Conservation (phyloP, 176 grass and related monocot genomes). For the Miscanthus lutarioriparius region DNA sequence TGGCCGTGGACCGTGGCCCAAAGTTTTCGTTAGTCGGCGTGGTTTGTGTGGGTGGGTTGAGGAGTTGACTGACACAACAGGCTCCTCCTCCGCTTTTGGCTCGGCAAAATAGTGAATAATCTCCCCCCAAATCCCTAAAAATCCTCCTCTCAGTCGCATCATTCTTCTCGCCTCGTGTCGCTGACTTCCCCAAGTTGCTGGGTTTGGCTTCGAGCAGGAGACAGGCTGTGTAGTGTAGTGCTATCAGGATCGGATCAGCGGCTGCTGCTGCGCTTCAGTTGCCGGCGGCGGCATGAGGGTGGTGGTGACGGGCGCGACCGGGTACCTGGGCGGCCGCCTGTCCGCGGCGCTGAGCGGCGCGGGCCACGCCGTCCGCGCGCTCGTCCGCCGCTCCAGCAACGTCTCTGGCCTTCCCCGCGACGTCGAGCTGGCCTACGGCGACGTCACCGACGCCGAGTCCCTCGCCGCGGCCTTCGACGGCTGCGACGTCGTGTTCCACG, state of each 20-base stretch:
- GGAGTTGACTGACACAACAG: not conserved
- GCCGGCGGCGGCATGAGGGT: slow-evolving; percentile 47
- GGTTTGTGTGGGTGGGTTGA: not conserved
- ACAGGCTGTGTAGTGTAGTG: not conserved
- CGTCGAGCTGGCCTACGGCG: slow-evolving; percentile 70
- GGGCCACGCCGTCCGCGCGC: slow-evolving; percentile 67
- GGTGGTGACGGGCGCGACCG: slow-evolving; percentile 78
- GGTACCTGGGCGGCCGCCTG: slow-evolving; percentile 70
- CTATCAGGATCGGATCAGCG: not conserved
- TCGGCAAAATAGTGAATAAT: not conserved
- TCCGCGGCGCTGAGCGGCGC: slow-evolving; percentile 58
- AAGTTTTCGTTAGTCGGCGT: not conserved
- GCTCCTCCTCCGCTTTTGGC: not conserved
- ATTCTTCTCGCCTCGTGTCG: not conserved
- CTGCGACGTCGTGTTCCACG: slow-evolving; percentile 74
- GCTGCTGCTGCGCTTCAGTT: slow-evolving; percentile 1
- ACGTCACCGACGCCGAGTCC: slow-evolving; percentile 72
- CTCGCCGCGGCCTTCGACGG: slow-evolving; percentile 61
- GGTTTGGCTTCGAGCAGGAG: not conserved
- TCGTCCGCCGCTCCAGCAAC: slow-evolving; percentile 70
- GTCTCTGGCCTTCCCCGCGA: slow-evolving; percentile 36
- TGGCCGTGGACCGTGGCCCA: not conserved
- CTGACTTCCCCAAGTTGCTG: too few relatives aligned
- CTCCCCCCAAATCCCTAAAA: not conserved
- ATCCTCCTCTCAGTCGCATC: not conserved